Evolutionary conservation across 2,329 filamentous ascomycete species (phyloP).

Genomic region (Chaetomium olivaceum): DNA sequence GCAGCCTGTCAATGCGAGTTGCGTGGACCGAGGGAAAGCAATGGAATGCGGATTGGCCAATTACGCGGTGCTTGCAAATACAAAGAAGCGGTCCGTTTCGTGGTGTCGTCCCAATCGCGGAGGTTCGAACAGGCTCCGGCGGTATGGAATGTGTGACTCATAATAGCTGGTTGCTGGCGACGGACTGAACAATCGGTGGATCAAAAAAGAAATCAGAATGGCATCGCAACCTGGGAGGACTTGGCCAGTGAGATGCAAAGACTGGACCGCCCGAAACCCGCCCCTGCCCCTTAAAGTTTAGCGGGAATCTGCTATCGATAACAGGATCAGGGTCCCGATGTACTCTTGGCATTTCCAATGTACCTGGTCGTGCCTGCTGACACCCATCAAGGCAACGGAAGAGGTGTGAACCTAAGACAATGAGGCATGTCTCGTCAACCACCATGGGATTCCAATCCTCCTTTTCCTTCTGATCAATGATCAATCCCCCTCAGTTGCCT

Average conservation of each 20-base stretch:
- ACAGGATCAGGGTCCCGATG: slow-evolving; percentile 13
- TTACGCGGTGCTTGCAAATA: slow-evolving; percentile 18
- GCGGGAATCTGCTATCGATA: slow-evolving; percentile 26
- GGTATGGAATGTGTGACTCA: slow-evolving; percentile 25
- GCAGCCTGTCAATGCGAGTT: slow-evolving; percentile 12
- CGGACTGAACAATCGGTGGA: slow-evolving; percentile 2
- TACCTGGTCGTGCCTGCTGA: slow-evolving; percentile 19
- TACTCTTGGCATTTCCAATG: slow-evolving; percentile 28
- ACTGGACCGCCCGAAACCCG: background rate
- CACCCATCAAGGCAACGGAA: slow-evolving; percentile 10
- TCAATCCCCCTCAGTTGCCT: background rate
- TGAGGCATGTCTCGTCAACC: background rate
- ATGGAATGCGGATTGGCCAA: slow-evolving; percentile 33
- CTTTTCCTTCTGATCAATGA: background rate
- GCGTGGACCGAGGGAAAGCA: slow-evolving; percentile 22
- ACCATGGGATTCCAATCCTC: background rate
- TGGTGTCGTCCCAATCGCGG: slow-evolving; percentile 12
- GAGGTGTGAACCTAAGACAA: slow-evolving; percentile 10
- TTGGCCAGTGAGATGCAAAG: background rate
- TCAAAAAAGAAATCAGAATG: background rate
- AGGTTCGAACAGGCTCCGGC: background rate
- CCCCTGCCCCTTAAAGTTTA: slow-evolving; percentile 17
- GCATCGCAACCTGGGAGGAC: too few relatives aligned
- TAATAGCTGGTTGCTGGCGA: slow-evolving; percentile 10
- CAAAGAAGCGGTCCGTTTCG: slow-evolving; percentile 27